Evolutionary conservation across 129 eudicot genomes (phyloP).

Genomic region (Tagetes patula): DNA sequence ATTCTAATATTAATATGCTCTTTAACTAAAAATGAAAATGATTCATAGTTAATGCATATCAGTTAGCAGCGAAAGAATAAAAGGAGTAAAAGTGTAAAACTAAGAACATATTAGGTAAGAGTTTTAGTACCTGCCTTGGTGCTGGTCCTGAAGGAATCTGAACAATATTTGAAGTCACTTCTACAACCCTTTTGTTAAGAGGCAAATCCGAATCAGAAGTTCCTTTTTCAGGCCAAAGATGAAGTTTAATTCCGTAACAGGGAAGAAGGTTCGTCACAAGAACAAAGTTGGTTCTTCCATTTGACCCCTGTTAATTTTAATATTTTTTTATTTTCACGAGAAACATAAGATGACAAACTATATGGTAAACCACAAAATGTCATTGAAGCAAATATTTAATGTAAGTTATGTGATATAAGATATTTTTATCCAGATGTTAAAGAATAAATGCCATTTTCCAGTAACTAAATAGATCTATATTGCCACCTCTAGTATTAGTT

Average conservation of each 20-base stretch:
- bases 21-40: background rate
- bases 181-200: conserved; percentile 57
- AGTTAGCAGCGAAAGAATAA: background rate
- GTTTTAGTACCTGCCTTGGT: conserved; percentile 91
- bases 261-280: conserved; percentile 95
- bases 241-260: conserved; percentile 86
- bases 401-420: background rate
- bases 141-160: conserved; percentile 95
- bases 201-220: conserved; percentile 47
- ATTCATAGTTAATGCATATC: background rate
- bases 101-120: background rate
- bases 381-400: background rate
- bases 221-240: conserved; percentile 97
- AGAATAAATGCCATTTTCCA: background rate
- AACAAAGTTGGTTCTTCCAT: conserved; percentile 75
- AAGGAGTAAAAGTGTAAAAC: background rate
- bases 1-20: background rate
- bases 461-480: background rate
- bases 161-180: conserved; percentile 81
- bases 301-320: conserved; percentile 56
- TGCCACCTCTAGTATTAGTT: background rate
- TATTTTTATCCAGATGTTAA: conserved; percentile 5
- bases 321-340: background rate
- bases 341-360: conserved; percentile 17
- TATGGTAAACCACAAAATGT: conserved; percentile 8